phyloP scores from a whole-genome alignment of 1,284 basidiomycete genomes.

The Mycosarcoma mackinlayi region DNA sequence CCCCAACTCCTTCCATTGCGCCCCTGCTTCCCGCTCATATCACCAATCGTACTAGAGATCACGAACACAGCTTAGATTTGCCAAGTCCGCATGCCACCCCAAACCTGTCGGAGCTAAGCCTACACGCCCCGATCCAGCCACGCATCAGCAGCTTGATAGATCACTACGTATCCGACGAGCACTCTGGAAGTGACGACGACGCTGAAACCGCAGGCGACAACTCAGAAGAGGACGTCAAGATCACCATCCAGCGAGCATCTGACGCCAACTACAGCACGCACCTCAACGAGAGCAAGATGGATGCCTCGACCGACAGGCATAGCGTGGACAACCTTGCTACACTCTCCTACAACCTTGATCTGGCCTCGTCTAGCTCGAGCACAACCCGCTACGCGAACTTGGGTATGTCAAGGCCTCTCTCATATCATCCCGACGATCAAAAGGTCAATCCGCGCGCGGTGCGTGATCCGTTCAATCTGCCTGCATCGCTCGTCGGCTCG shows the following conservation, averaged over 20 bases:
- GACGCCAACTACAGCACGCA: not conserved
- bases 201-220: too few species aligned
- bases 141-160: slow-evolving; percentile 25
- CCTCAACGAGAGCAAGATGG: slow-evolving; percentile 4
- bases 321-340: slow-evolving; percentile 25
- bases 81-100: not conserved
- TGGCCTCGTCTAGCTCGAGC: not conserved
- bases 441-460: slow-evolving; percentile 42
- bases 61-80: slow-evolving; percentile 14
- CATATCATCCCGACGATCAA: slow-evolving; percentile 32
- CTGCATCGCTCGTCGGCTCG: slow-evolving; percentile 33
- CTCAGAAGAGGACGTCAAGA: slow-evolving; percentile 6
- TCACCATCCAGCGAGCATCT: slow-evolving; percentile 3
- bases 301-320: not conserved
- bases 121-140: slow-evolving; percentile 16
- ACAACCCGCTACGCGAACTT: slow-evolving; percentile 21
- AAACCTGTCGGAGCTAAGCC: slow-evolving; percentile 9
- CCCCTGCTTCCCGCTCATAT: slow-evolving; percentile 19
- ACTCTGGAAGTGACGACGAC: slow-evolving; percentile 11
- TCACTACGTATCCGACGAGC: not conserved
- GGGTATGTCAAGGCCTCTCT: slow-evolving; percentile 39
- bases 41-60: slow-evolving; percentile 7
- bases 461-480: slow-evolving; percentile 35
- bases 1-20: slow-evolving; percentile 17
- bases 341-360: slow-evolving; percentile 30